Evolutionary conservation across 1,139 yeast genomes (phyloP), one percentile per base, ranked within the genome.

Genomic region (Hemisphaericaspora lyxosophila): DNA sequence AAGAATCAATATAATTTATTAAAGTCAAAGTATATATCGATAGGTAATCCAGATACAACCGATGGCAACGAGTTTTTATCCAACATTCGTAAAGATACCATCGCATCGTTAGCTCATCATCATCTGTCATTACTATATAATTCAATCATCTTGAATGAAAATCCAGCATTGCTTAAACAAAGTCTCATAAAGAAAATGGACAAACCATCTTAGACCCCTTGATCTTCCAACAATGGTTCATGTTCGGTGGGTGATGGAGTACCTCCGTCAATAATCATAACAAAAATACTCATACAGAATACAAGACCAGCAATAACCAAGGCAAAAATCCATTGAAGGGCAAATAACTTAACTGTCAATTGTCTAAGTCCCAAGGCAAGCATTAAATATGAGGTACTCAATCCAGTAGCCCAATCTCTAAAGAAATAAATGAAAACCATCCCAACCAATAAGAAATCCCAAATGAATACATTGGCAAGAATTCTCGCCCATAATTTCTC

Each of bases 291-390:
- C 39, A 72, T 56, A 19, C 79, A 51, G 42, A 78, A 68, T 56
- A 82, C 71, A 27, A 69, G 38, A 9, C 77, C 81, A 11, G 85
- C 65, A 47, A 85, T 84, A 40, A 75, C 60, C 48, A 83, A 79
- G 7, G 89, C 94, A 65, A 85, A 85, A 47, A 83, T 78, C 95
- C 95, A 86, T 64, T 85, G 95, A 45, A 85, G 70, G 3, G 92
- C 92, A 64, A 85, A 73, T 22, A 77, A 66, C 63, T 78, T 83
- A 40, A 79, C 75, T 53, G 80, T 70, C 43, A 85, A 58, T 62
- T 85, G 95, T 41, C 84, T 82, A 37, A 83, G 67, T 3, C 81
- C 92, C 34, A 85, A 59, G 23, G 85, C 90, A 46, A 83, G 71
- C 45, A 73, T 67, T 48, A 85, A 65, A 47, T 75, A 70, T 22